Evolutionary conservation across 192 early-diverging fungal genomes (phyloP), one percentile per base, ranked within the genome.

Genomic region (Coemansia sp.): DNA sequence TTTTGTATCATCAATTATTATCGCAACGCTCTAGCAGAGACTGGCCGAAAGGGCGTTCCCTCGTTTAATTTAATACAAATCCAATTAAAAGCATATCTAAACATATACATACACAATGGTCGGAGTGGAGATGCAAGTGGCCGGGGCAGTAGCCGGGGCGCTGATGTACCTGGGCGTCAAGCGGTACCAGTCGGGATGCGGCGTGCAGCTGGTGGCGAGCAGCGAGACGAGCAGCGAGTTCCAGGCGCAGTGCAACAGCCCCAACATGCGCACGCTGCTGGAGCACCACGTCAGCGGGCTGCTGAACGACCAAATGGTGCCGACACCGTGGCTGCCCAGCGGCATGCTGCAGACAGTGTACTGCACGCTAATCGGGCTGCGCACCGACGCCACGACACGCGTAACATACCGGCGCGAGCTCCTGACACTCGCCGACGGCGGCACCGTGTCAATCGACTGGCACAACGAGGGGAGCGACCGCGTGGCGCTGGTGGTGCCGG

Each of bases 381-480:
- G 73, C 4, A 55, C 71, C 17, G 73, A 84, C 50, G 44, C 9
- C 15, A 4, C 8, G n/a, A 58, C 58, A 0, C 17, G 55, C 17
- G 45, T 72, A 3, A 24, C 15, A 9, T 65, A 72, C 23, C 62
- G 58, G 50, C 75, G 87, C 2, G 77, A 88, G 30, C 44, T 71
- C 23, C 44, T 84, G 3, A 12, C 53, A 1, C 81, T 91, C 34
- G 81, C 81, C 22, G 93, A 98, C 64, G 90, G 90, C 10, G 95
- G 95, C 22, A 83, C 86, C 27, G 66, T 93, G 34, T 81, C 93
- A 1, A 54, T 96, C 14, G 95, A 98, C 73, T 98, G 93, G 93
- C 80, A 84, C 27, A 84, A 74, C 4, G 44, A 22, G 17, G 12
- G 48, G 25, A 19, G 13, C 12, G 24, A 50, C 53, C 91, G 91